Evolutionary conservation across 768 basidiomycete genomes (phyloP), one percentile per base, ranked within the genome.

Genomic region (Tylopilus vinaceipallidus): DNA sequence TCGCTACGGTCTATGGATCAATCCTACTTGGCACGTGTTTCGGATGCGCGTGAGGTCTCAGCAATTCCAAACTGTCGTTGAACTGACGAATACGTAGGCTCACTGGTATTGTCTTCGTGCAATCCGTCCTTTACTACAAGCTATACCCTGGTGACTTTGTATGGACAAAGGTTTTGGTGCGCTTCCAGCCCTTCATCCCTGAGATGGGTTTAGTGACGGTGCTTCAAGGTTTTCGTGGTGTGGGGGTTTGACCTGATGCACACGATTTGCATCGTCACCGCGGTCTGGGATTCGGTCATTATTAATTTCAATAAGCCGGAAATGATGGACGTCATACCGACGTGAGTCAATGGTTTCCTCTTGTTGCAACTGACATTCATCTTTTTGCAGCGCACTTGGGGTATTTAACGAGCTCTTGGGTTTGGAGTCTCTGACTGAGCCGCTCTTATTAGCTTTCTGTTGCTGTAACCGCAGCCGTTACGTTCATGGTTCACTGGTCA

Each of bases 401-500:
- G 66, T 68, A 54, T 30, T 61, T 55, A n/a, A 22, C 32, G 1
- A 1, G 1, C 0, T 4, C 14, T 36, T 9, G 36, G 16, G 16
- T 17, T 17, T 14, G 13, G 0, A 8, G 3, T 14, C 6, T 1
- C 6, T 4, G 17, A 42, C 32, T 36, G 10, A 1, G 44, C 13
- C 4, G 9, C 2, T 14, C 8, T 38, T 42, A 14, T 4, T 37
- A 68, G 66, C 63, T 68, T 16, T 68, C 66, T 26, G 66, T 68
- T 12, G 66, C 66, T 2, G 56, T 68, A 7, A 68, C 66, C 4
- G 66, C 66, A 3, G 14, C 30, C 9, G 51, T 68, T n/a, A 68
- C 66, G 0, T 68, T 68, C 49, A 54, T 70, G 45, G 66, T 68
- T 24, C 66, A 68, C n/a, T 69, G 66, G 66, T 66, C 1, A 3